Evolutionary conservation across 441 rosid species (phyloP), one percentile per base, ranked within the genome.

Genomic region (Pelargonium citronellum): DNA sequence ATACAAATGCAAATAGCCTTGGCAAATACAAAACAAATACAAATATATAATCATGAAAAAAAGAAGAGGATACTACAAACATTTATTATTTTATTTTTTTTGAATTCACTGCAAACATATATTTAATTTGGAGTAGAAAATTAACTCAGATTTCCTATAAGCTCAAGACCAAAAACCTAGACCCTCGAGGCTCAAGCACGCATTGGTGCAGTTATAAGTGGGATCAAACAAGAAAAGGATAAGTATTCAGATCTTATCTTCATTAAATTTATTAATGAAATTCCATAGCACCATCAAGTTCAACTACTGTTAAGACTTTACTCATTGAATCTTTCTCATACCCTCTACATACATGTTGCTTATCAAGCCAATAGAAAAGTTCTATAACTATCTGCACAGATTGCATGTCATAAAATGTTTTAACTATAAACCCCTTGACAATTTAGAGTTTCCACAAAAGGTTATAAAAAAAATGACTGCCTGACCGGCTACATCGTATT

Each of bases 1-100:
- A 57, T 57, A 20, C 62, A 57, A 57, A 20, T 53, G 20, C 61
- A 60, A 60, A 37, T 11, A 60, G 10, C n/a, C 64, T 20, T 60
- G 24, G 24, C 34, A 58, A 19, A 2, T 57, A 57, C 9, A 57
- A 16, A 58, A 0, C 64, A 22, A 60, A 60, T 60, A 20, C 17
- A 60, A 19, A 20, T 60, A 60, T 11, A 22, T 15, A 13, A 55
- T 55, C 8, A 55, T 3, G 24, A 55, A 5, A 5, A 13, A 7
- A 55, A 15, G 61, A 16, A 19, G 10, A 15, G 61, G 19, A 16
- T 7, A 55, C 15, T 15, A 55, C 22, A 16, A 55, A 6, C 3
- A 5, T 55, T 3, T n/a, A n/a, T n/a, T n/a, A n/a, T n/a, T n/a
- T n/a, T n/a, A n/a, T n/a, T 13, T 47, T 12, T 12, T 30, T 22